phyloP scores from a whole-genome alignment of 2,329 filamentous ascomycete genomes.

The Stachybotrys echinatus region DNA sequence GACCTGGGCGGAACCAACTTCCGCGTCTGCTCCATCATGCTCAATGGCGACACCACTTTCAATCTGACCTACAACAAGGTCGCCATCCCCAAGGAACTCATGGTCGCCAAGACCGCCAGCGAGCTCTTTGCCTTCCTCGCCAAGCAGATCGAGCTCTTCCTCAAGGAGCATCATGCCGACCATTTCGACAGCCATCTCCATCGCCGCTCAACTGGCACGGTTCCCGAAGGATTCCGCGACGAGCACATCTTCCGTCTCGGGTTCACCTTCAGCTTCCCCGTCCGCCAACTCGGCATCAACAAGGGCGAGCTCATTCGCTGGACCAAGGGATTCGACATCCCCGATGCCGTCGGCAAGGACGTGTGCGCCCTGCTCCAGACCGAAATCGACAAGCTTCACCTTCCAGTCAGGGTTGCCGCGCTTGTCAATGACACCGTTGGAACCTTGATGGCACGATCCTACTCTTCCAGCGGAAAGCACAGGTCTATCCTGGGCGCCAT shows the following conservation, averaged over 20 bases:
- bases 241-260: slow-evolving; percentile 86
- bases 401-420: slow-evolving; percentile 92
- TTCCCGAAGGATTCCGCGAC: slow-evolving; percentile 55
- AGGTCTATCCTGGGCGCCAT: slow-evolving; percentile 90
- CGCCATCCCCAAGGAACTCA: slow-evolving; percentile 81
- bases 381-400: slow-evolving; percentile 79
- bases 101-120: slow-evolving; percentile 79
- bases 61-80: slow-evolving; percentile 90
- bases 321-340: slow-evolving; percentile 98
- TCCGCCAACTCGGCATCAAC: slow-evolving; percentile 91
- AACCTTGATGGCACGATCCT: slow-evolving; percentile 95
- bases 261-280: slow-evolving; percentile 99
- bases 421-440: slow-evolving; percentile 97
- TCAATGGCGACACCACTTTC: slow-evolving; percentile 94
- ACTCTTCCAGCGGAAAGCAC: slow-evolving; percentile 83
- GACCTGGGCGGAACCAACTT: slow-evolving; percentile 99
- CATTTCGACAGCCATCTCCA: slow-evolving; percentile 70
- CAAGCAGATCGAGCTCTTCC: slow-evolving; percentile 84
- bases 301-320: slow-evolving; percentile 90
- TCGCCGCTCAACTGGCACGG: slow-evolving; percentile 56
- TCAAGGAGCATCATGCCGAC: slow-evolving; percentile 81
- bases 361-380: slow-evolving; percentile 84
- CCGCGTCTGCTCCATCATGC: slow-evolving; percentile 88
- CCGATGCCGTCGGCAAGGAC: slow-evolving; percentile 90
- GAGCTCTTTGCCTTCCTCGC: slow-evolving; percentile 92